These are phyloP conservation scores for Coniochaeta hoffmannii DNA, from an alignment of 2,329 filamentous ascomycete genomes.

Conservation along the genomic window DNA sequence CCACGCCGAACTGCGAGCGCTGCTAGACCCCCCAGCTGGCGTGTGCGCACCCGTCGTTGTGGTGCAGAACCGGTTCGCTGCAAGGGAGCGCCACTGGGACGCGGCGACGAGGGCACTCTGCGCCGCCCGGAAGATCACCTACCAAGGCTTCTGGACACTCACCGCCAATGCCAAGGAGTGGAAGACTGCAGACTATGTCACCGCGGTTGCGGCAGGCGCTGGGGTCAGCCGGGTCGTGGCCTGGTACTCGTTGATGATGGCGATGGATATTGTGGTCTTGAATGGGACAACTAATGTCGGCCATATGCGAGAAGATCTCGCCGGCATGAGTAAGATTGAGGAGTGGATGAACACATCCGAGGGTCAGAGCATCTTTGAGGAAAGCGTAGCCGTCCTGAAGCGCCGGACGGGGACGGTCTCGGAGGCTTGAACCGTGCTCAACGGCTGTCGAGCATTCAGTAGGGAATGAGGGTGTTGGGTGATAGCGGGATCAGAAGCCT, in stretches of 20 bases:
- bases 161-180: constrained; percentile 36
- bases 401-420: no score
- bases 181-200: constrained; percentile 8
- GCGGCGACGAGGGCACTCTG: constrained; percentile 46
- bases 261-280: constrained; percentile 8
- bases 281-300: no score
- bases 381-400: no score
- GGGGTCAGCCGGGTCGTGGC: constrained; percentile 31
- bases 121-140: constrained; percentile 28
- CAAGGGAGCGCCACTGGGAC: constrained; percentile 49
- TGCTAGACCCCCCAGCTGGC: constrained; percentile 37
- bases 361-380: no score
- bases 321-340: constrained; percentile 19
- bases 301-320: constrained; percentile 17
- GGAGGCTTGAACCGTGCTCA: no score
- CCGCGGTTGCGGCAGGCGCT: constrained; percentile 14
- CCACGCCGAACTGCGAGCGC: constrained; percentile 27
- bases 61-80: constrained; percentile 71
- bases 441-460: no score
- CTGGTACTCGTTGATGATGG: constrained; percentile 41
- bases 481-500: no score
- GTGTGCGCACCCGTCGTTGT: constrained; percentile 43
- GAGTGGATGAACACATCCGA: not conserved
- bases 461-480: no score
- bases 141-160: constrained; percentile 50